Conservation (phyloP, 2,329 filamentous ascomycete genomes). For the Annulohypoxylon truncatum region DNA sequence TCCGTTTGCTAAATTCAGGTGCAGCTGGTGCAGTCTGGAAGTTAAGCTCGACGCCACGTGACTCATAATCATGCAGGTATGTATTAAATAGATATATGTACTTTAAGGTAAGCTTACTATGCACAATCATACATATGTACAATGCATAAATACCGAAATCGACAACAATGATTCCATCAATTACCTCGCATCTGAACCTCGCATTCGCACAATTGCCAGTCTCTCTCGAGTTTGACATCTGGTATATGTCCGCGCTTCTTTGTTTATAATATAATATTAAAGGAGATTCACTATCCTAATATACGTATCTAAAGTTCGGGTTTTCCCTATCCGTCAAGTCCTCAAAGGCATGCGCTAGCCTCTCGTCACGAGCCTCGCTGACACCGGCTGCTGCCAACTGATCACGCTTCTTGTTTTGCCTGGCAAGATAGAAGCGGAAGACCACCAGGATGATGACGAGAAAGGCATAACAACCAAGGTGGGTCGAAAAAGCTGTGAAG, state of each 20-base stretch:
- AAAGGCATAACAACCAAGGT: constrained; percentile 74
- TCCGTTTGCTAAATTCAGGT: neutral
- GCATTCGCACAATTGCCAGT: too few relatives aligned
- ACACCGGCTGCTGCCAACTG: constrained; percentile 46
- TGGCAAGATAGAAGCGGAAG: constrained; percentile 67
- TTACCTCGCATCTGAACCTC: neutral
- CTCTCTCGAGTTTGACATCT: too few relatives aligned
- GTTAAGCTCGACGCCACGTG: neutral
- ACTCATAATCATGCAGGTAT: neutral
- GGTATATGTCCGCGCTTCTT: too few relatives aligned
- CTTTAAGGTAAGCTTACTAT: neutral
- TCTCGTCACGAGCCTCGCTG: constrained; percentile 45
- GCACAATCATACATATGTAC: neutral
- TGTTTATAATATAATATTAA: too few relatives aligned
- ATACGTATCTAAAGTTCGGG: constrained; percentile 51
- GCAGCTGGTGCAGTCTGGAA: neutral
- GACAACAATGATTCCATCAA: neutral
- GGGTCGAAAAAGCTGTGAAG: constrained; percentile 75
- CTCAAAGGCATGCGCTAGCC: constrained; percentile 50
- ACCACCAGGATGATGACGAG: constrained; percentile 68
- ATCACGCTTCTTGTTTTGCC: constrained; percentile 62
- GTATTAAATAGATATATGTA: neutral
- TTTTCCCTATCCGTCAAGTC: constrained; percentile 53
- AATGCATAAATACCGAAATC: neutral
- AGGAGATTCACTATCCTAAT: constrained; percentile 36